Percentiles rank a stretch among this genome's conserved stretches.
These are phyloP conservation scores for Diplotaxis tenuifolia DNA, from an alignment of 345 rosid genomes.

Conservation along the genomic window DNA sequence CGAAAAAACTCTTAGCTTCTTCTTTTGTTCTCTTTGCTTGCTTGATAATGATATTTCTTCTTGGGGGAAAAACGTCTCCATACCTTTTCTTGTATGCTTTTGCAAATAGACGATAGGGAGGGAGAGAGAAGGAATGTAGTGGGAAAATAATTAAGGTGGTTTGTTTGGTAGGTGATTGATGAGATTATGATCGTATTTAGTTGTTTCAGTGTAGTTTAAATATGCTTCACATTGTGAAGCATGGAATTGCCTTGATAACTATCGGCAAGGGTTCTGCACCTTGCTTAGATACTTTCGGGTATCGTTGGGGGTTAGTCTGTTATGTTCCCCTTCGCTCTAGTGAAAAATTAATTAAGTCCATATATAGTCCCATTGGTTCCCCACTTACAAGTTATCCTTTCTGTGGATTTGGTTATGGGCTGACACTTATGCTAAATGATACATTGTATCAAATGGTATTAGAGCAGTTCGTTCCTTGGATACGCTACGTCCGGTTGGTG, in stretches of 20 bases:
- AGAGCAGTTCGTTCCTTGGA: not conserved
- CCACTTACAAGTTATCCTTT: too few relatives aligned
- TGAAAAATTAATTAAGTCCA: not conserved
- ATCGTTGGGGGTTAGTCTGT: not conserved
- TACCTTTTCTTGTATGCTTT: not conserved
- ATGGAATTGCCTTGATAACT: not conserved
- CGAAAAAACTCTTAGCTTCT: not conserved
- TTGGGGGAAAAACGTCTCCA: not conserved
- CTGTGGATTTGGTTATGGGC: not conserved
- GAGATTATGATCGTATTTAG: slow-evolving; percentile 11
- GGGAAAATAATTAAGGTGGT: not conserved
- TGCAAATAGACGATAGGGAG: slow-evolving; percentile 10
- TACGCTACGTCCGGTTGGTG: not conserved
- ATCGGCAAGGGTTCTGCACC: not conserved
- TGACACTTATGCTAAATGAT: not conserved
- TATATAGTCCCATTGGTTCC: not conserved
- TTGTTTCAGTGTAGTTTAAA: not conserved
- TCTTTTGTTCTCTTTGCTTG: not conserved
- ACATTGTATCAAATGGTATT: not conserved
- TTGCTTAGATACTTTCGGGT: not conserved
- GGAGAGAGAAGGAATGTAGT: not conserved
- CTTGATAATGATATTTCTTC: not conserved
- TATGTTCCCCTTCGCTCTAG: not conserved
- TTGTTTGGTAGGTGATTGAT: not conserved
- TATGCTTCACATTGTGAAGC: not conserved